Evolutionary conservation across 2,329 filamentous ascomycete species (phyloP), one percentile per base, ranked within the genome.

Genomic region (Apiospora phragmitis): DNA sequence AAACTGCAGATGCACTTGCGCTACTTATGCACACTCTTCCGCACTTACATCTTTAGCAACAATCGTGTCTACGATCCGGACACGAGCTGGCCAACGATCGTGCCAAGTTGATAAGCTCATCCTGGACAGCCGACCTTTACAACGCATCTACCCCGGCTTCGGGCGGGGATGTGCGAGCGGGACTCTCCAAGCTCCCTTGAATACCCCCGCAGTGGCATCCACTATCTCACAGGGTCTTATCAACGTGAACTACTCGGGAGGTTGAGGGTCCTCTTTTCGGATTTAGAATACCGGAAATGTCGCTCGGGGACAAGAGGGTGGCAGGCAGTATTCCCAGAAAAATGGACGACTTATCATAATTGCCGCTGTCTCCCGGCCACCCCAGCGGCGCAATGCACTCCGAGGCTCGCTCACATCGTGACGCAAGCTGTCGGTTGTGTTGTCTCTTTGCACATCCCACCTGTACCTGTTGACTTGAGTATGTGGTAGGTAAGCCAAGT

Each of bases 191-290:
- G n/a, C n/a, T n/a, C 29, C 29, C 51, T 5, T 35, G 29, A 35
- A 35, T 21, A 59, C 5, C 51, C 29, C 51, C 51, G 29, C 51
- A 59, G 35, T 35, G 29, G 5, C 51, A 59, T 59, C 51, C 51
- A 59, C 51, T 59, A 29, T 12, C 47, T 49, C 43, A 47, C 43
- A 51, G 24, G 47, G 49, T 55, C 49, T 55, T 55, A 55, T 55
- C 49, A 32, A 32, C 49, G 32, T 55, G n/a, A 32, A 32, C 16
- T 55, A 9, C 49, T 32, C 16, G 47, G 26, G 49, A 18, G 49
- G 49, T 55, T 7, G 49, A 24, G 5, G 49, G 26, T n/a, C 51
- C 51, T 59, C 51, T 32, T 21, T 35, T 59, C 51, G 29, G 51
- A 35, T 11, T 59, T 59, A 21, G 29, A 35, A 21, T 32, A 59